These are phyloP conservation scores for Beauveria medogensis DNA, from an alignment of 2,329 filamentous ascomycete species.

Conservation along the genomic window DNA sequence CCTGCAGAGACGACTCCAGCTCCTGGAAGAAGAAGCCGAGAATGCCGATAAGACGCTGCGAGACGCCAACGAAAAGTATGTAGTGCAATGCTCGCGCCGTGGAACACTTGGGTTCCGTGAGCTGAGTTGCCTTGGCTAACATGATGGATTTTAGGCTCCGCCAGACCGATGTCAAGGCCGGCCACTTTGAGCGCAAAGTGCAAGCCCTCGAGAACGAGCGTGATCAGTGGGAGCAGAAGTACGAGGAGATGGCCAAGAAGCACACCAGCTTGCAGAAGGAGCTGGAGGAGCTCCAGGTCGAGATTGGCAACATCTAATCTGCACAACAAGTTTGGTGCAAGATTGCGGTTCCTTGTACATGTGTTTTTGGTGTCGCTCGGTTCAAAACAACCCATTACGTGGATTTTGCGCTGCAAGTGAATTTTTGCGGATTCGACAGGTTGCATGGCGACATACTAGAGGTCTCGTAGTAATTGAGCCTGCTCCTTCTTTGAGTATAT, in stretches of 20 bases:
- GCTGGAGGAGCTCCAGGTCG: slow-evolving; percentile 78
- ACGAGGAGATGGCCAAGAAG: slow-evolving; percentile 95
- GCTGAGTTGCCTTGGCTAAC: not conserved
- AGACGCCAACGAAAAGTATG: slow-evolving; percentile 98
- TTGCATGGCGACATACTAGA: slow-evolving; percentile 9
- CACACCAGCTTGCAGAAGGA: slow-evolving; percentile 78
- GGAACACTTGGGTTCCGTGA: not conserved
- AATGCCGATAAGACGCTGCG: slow-evolving; percentile 91
- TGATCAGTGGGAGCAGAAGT: slow-evolving; percentile 95
- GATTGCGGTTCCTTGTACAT: slow-evolving; percentile 2
- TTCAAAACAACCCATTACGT: not conserved
- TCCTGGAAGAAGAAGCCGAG: slow-evolving; percentile 97
- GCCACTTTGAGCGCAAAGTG: slow-evolving; percentile 98
- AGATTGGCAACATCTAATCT: slow-evolving; percentile 85
- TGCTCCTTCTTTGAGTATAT: slow-evolving; percentile 12
- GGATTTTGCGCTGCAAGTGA: slow-evolving; percentile 1
- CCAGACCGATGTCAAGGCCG: slow-evolving; percentile 98
- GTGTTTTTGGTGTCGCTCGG: slow-evolving; percentile 1
- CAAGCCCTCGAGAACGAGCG: slow-evolving; percentile 87
- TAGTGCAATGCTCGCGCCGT: slow-evolving; percentile 14
- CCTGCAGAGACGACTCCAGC: slow-evolving; percentile 82
- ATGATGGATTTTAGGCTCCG: slow-evolving; percentile 60
- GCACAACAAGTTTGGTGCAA: slow-evolving; percentile 3
- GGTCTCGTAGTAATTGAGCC: slow-evolving; percentile 11
- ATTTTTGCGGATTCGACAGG: slow-evolving; percentile 6